A percentile compares a stretch with the other conserved stretches of the same genome.
Evolutionary conservation across 345 rosid genomes (phyloP).

Genomic region (Aquilaria sinensis): DNA sequence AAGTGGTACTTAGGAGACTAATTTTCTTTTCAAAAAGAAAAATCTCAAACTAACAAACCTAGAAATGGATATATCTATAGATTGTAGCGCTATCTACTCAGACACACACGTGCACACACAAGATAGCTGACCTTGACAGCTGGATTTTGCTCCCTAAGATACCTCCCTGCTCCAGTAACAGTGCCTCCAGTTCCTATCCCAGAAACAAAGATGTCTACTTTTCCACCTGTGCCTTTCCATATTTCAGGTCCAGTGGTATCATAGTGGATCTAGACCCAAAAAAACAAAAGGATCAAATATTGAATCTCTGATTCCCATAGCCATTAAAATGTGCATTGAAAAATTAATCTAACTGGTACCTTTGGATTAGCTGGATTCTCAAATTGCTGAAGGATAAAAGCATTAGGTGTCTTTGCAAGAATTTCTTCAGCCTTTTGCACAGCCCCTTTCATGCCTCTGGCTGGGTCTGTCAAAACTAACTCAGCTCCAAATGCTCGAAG

Average conservation of each 20-base stretch:
- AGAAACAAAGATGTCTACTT: conserved; percentile 54
- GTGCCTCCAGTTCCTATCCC: conserved; percentile 70
- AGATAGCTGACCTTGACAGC: conserved; percentile 40
- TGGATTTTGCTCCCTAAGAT: conserved; percentile 67
- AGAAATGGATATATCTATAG: neutral
- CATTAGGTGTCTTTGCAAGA: conserved; percentile 46
- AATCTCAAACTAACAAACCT: neutral
- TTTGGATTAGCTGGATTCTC: conserved; percentile 72
- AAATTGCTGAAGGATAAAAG: conserved; percentile 61
- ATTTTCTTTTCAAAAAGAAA: neutral
- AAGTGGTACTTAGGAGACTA: no score
- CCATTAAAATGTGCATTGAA: conserved; percentile 1
- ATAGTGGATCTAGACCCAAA: conserved; percentile 43
- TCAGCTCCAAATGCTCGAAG: conserved; percentile 79
- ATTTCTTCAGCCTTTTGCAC: conserved; percentile 70
- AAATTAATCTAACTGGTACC: conserved; percentile 29
- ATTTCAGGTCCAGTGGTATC: conserved; percentile 67
- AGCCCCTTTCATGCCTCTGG: conserved; percentile 65
- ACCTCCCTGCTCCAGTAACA: conserved; percentile 52
- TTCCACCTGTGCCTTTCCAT: conserved; percentile 57
- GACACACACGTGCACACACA: neutral
- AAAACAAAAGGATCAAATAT: conserved; percentile 1
- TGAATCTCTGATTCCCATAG: neutral
- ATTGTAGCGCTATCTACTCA: neutral
- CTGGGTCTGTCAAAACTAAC: conserved; percentile 65